Base-by-base conservation (phyloP, 805 yeast species). In the Saccharomycopsis babjevae region DNA sequence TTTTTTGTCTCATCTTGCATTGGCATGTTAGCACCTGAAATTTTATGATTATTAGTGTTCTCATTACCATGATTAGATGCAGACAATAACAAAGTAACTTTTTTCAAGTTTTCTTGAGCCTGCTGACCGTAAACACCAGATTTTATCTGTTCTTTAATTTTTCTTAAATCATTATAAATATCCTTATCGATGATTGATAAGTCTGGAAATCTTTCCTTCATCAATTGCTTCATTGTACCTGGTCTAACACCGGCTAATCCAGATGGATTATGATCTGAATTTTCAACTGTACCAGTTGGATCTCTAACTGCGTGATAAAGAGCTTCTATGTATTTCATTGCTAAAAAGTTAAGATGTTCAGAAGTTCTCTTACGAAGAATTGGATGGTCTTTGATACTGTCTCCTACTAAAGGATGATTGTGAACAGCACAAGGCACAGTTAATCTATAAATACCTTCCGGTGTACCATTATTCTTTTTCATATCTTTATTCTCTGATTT, bases 121-220 rank as follows among this genome's bases (percentile, higher is more conserved):
- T 46, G 52, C 22, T 22, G 52, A 46, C 52, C 52, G 18, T 46
- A 46, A 46, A 46, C 25, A 13, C 52, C 52, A 18, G 52, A 25
- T 25, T 46, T 56, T 5, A 56, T 20, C 40, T 46, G 55, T 8
- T 28, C 43, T 54, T 61, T 63, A 8, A 63, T 57, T 57, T 63
- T 63, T 15, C 66, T 58, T 16, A 63, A 39, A 46, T 63, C 66
- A 52, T 63, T 63, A 39, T 63, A 63, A 18, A 63, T 50, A 38
- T 63, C 66, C 56, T 63, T 63, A 57, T 63, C 66, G 34, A 63
- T 63, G 20, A 63, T 59, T 16, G 54, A 22, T 20, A 63, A 50
- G 20, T 59, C 61, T 10, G 66, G 66, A 40, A 63, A 63, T 43
- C 54, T 40, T 46, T 63, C 63, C 57, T 57, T 20, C 34, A 63